These are phyloP conservation scores for Chaetomium cochliodes DNA, from an alignment of 495 filamentous ascomycete genomes.

Conservation along the genomic window DNA sequence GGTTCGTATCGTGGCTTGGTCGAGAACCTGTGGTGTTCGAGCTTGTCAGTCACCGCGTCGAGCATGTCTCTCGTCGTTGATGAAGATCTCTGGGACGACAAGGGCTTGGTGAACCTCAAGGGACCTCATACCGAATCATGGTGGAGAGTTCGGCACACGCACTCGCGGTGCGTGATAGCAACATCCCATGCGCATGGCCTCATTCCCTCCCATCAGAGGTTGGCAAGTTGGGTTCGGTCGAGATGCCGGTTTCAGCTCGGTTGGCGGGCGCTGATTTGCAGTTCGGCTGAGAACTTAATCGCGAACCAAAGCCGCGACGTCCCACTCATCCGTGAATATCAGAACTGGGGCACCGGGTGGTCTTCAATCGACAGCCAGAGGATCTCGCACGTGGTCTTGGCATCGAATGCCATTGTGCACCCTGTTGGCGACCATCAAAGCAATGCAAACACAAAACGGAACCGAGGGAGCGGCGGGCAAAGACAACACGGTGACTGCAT, in stretches of 20 bases:
- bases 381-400: constrained; percentile 25
- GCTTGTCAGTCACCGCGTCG: too few relatives aligned
- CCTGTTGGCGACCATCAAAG: not conserved
- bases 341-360: not conserved
- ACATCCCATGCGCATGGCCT: not conserved
- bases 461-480: not conserved
- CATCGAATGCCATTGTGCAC: constrained; percentile 7
- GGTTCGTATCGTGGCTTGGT: too few relatives aligned
- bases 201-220: not conserved
- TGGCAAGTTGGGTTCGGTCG: not conserved
- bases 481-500: too few relatives aligned
- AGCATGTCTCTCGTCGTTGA: too few relatives aligned
- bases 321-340: not conserved
- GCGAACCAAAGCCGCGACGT: too few relatives aligned
- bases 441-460: not conserved
- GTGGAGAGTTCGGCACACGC: too few relatives aligned
- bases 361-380: constrained; percentile 7
- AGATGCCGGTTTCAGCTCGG: not conserved
- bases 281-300: not conserved
- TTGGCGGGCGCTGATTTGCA: not conserved
- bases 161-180: not conserved
- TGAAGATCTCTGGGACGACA: too few relatives aligned
- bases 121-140: too few relatives aligned
- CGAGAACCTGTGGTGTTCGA: too few relatives aligned
- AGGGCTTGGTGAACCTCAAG: too few relatives aligned